phyloP scores from a whole-genome alignment of 306 rosid genomes.

The Fragaria iinumae region DNA sequence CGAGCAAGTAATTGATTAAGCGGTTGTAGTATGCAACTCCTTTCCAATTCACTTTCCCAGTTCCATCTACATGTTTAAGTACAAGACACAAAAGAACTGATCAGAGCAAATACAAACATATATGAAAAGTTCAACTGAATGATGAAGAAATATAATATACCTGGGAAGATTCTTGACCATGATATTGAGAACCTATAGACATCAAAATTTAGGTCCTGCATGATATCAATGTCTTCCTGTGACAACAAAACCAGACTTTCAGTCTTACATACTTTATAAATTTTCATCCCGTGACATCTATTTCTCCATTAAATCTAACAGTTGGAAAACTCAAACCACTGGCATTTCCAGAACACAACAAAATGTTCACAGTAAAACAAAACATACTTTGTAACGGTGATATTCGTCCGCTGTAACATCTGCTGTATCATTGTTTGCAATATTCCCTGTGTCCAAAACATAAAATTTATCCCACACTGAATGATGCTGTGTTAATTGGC shows the following conservation, averaged over 20 bases:
- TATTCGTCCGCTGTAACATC: constrained; percentile 85
- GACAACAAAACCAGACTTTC: constrained; percentile 8
- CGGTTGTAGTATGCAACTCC: constrained; percentile 92
- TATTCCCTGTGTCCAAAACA: constrained; percentile 51
- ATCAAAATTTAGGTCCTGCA: constrained; percentile 70
- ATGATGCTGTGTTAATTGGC: background rate
- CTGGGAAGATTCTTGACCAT: constrained; percentile 93
- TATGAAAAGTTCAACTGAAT: background rate
- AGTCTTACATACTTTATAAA: background rate
- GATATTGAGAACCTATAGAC: constrained; percentile 96
- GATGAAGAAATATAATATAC: constrained; percentile 29
- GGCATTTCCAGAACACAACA: background rate
- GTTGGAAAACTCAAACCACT: background rate
- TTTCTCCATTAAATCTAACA: background rate
- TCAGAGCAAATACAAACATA: background rate
- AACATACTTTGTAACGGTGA: constrained; percentile 72
- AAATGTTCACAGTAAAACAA: background rate
- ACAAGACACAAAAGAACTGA: background rate
- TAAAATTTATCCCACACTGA: background rate
- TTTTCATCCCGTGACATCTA: background rate
- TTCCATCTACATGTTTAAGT: constrained; percentile 57
- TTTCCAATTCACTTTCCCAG: constrained; percentile 73
- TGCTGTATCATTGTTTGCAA: constrained; percentile 63
- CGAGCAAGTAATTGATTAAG: constrained; percentile 65
- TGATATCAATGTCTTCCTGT: constrained; percentile 80